Evolutionary conservation across 371 early-diverging fungal species (phyloP).

Genomic region (Massospora cicadina): DNA sequence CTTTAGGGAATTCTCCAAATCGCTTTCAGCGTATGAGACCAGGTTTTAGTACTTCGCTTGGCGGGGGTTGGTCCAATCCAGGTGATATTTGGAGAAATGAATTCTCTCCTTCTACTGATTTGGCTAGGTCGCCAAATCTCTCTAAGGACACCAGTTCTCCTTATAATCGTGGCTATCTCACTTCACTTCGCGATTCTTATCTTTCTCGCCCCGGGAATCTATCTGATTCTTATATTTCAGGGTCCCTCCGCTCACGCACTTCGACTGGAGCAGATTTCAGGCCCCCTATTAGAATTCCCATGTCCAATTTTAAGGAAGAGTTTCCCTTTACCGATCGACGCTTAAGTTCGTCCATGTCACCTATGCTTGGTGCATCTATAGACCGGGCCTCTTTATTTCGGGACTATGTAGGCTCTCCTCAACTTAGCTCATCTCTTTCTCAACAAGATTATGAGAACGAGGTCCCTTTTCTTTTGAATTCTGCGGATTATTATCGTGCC

Average conservation of each 20-base stretch:
- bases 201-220: not conserved
- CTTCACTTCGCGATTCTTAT: not conserved
- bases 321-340: not conserved
- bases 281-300: not conserved
- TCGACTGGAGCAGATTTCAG: not conserved
- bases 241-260: not conserved
- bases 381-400: constrained; percentile 1
- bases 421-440: not conserved
- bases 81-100: not conserved
- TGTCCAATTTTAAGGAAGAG: constrained; percentile 1
- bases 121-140: not conserved
- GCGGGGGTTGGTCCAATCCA: not conserved
- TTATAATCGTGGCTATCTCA: not conserved
- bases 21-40: not conserved
- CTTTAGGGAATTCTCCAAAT: not conserved
- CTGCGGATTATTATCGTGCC: not conserved
- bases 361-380: constrained; percentile 3
- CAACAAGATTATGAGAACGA: constrained; percentile 3
- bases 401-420: constrained; percentile 1
- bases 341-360: not conserved
- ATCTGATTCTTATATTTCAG: not conserved
- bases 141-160: not conserved
- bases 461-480: not conserved
- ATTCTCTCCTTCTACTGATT: not conserved
- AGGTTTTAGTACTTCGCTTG: not conserved